Base-by-base conservation (phyloP, 2,329 filamentous ascomycete genomes). In the Phoma sp. region DNA sequence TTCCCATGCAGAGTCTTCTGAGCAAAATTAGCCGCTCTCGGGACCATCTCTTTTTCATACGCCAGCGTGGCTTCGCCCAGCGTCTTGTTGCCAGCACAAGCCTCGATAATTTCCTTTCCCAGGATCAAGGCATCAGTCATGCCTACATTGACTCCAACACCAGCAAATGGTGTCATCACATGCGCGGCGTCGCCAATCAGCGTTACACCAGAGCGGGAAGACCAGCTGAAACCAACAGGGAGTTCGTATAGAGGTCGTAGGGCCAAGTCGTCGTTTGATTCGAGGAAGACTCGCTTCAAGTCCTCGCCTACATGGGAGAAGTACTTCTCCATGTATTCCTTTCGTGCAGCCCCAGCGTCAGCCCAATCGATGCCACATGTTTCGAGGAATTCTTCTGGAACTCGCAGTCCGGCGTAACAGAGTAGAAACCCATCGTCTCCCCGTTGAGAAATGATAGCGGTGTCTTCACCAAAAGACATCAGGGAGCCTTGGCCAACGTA, bases 181-280 rank as follows among this genome's bases (percentile, higher is more conserved):
- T 88, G 84, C 7, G 85, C 85, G 0, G 85, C 82, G 61, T 88
- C 84, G 5, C 85, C 85, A 24, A 87, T 75, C 13, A 86, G 64
- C 0, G 85, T 86, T 4, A 83, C 64, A 0, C 84, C 83, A 6
- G 72, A 66, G 17, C 72, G 73, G 43, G 81, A 76, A 36, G 75
- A 55, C 83, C 84, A 87, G 2, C 77, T 71, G 4, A 82, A 76
- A 2, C 61, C 84, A 0, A 82, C 67, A 0, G 84, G 84, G 9
- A 88, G 76, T 65, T 80, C 79, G 64, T 82, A 85, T 1, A 88
- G 72, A 1, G 78, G 39, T 4, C 70, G 64, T 5, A 69, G 49
- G 3, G 29, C 57, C 2, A 63, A 8, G 2, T 41, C 36, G 21
- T 70, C 65, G 9, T 31, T 60, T 6, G 59, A 66, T 7, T 61